Conservation (phyloP, 805 yeast genomes). For the Candida rishiriensis region DNA sequence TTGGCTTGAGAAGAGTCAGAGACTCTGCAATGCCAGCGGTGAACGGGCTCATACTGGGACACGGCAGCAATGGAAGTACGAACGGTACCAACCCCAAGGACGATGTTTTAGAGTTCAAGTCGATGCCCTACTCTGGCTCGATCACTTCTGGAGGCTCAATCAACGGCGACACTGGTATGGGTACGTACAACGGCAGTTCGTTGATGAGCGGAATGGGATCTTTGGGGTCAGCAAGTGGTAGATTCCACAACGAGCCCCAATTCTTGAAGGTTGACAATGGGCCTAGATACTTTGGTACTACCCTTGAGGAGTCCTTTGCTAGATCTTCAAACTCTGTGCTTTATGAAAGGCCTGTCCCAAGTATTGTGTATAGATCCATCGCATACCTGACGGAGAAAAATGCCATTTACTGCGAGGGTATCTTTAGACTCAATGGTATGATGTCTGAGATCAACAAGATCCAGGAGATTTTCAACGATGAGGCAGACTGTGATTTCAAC, state of each 20-base stretch:
- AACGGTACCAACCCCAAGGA: no score
- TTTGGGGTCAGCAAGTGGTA: neutral
- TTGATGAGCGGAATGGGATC: neutral
- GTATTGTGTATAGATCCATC: conserved; percentile 71
- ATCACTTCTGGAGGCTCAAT: conserved; percentile 13
- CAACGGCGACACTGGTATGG: neutral
- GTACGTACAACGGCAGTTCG: neutral
- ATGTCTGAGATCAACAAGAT: conserved; percentile 67
- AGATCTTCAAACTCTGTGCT: conserved; percentile 45
- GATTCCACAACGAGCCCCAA: conserved; percentile 8
- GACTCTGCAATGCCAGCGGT: conserved; percentile 15
- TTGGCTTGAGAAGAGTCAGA: conserved; percentile 13
- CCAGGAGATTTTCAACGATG: conserved; percentile 63
- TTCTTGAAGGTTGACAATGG: conserved; percentile 21
- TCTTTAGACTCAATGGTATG: conserved; percentile 87
- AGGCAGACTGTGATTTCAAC: conserved; percentile 65
- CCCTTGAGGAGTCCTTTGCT: conserved; percentile 46
- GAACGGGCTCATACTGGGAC: conserved; percentile 7
- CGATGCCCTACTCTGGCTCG: conserved; percentile 29
- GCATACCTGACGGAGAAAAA: conserved; percentile 59
- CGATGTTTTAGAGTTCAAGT: conserved; percentile 28
- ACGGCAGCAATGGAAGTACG: conserved; percentile 2
- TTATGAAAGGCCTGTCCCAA: conserved; percentile 53
- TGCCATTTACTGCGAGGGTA: conserved; percentile 84
- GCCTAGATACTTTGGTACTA: conserved; percentile 56